Evolutionary conservation across 2,329 filamentous ascomycete genomes (phyloP).

Genomic region (Aspergillus floridensis): DNA sequence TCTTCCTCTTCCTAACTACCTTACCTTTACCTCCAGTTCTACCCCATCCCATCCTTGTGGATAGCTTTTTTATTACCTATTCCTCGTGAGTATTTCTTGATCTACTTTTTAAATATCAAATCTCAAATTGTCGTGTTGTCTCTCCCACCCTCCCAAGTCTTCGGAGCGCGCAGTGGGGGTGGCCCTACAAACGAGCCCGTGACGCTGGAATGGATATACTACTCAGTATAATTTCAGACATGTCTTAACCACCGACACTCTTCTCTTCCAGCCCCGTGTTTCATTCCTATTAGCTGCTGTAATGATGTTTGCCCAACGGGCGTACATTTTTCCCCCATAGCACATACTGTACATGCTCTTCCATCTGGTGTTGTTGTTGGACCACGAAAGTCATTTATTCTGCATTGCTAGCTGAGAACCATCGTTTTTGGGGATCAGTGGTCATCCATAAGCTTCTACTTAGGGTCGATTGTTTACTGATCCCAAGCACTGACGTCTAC

Average conservation of each 20-base stretch:
- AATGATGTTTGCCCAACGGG: background rate
- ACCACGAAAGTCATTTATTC: constrained; percentile 11
- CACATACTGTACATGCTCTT: background rate
- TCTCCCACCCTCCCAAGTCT: background rate
- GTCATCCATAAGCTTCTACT: background rate
- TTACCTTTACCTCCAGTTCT: no score
- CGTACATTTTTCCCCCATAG: background rate
- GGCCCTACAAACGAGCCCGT: background rate
- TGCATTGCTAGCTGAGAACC: constrained; percentile 13
- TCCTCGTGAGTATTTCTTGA: background rate
- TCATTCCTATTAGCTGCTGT: background rate
- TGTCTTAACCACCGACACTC: background rate
- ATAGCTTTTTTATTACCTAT: background rate
- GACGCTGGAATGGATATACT: background rate
- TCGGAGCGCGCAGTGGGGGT: constrained; percentile 4
- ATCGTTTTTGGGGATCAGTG: constrained; percentile 6
- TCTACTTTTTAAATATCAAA: background rate
- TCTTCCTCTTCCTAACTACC: background rate
- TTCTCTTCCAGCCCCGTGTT: background rate
- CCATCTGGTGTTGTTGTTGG: background rate
- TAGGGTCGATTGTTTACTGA: constrained; percentile 2
- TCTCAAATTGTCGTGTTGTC: background rate
- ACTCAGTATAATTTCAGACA: background rate
- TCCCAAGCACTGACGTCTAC: constrained; percentile 16
- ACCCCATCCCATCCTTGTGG: background rate